Base-by-base conservation (phyloP, 768 basidiomycete species). In the Boletus coccyginus region DNA sequence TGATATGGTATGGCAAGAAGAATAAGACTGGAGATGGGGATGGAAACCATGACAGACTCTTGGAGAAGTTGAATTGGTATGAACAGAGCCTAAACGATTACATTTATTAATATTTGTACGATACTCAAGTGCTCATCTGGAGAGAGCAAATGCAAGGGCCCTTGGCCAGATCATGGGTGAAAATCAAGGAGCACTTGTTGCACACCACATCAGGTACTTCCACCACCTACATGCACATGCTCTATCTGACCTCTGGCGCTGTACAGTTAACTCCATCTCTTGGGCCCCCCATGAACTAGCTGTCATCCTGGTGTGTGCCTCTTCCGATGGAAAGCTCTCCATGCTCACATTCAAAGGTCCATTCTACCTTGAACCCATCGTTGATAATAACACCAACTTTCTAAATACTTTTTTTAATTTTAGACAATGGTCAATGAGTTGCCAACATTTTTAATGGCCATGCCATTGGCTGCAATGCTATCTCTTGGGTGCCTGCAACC, bases 261-360 rank as follows among this genome's bases (percentile, higher is more conserved):
- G 21, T 21, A 21, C 2, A 21, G 21, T 21, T 2, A 21, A 39
- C n/a, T 39, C 39, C n/a, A 39, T 39, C 21, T 92, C 21, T 21
- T 21, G 21, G 21, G 21, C 21, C 21, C 21, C 21, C 21, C 21
- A 21, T 21, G 21, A 21, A 69, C 83, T 98, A 14, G 97, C 96
- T 35, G 93, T 97, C 1, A 95, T 98, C 59, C 81, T 98, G 40
- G 96, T 94, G 5, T 99, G 97, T 67, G 96, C 96, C 2, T 95
- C 92, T 21, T 96, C 93, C 1, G 97, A 99, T 71, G 95, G 96
- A 60, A 96, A 95, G 70, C 82, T 99, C 41, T 98, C 96, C 10
- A 16, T 39, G 17, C 39, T 39, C n/a, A 39, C 39, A 10, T 39
- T 39, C 17, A 39, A 39, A 39, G 39, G 39, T 39, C 17, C 7